Conservation (phyloP, 2,329 filamentous ascomycete genomes). For the Penicillium brasilianum region DNA sequence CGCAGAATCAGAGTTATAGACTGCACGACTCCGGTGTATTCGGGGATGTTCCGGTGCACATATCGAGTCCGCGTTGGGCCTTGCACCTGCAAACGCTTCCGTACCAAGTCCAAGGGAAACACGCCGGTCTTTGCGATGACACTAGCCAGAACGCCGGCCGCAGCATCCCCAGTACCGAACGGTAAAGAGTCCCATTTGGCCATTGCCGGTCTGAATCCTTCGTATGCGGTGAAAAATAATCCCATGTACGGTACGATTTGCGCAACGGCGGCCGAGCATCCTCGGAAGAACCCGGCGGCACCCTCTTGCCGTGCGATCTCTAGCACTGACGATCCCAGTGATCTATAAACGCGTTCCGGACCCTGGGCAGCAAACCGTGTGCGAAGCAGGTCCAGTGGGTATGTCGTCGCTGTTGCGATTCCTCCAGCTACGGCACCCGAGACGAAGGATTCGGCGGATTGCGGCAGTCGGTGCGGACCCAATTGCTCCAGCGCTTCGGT, state of each 20-base stretch:
- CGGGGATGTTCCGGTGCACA: slow-evolving; percentile 84
- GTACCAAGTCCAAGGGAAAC: slow-evolving; percentile 89
- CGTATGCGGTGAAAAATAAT: slow-evolving; percentile 90
- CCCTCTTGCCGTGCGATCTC: slow-evolving; percentile 81
- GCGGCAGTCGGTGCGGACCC: slow-evolving; percentile 60
- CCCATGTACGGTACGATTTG: slow-evolving; percentile 98
- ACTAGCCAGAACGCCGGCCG: slow-evolving; percentile 79
- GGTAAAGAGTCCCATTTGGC: slow-evolving; percentile 55
- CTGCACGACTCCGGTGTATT: slow-evolving; percentile 71
- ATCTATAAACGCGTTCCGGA: slow-evolving; percentile 75
- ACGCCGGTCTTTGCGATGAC: slow-evolving; percentile 84
- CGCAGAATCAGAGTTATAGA: slow-evolving; percentile 72
- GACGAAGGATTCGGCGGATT: slow-evolving; percentile 77
- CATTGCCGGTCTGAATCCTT: slow-evolving; percentile 70
- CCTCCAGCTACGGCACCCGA: slow-evolving; percentile 83
- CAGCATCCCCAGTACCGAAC: slow-evolving; percentile 80
- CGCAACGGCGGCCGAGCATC: slow-evolving; percentile 76
- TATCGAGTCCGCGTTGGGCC: slow-evolving; percentile 81
- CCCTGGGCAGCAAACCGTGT: slow-evolving; percentile 98
- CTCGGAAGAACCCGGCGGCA: slow-evolving; percentile 80
- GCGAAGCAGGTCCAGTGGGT: slow-evolving; percentile 89
- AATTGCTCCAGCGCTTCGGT: slow-evolving; percentile 69
- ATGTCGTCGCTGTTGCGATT: slow-evolving; percentile 79
- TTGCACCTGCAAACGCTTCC: slow-evolving; percentile 94
- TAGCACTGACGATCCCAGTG: slow-evolving; percentile 69